Conservation (phyloP, 1,284 basidiomycete genomes). For the Xanthoconium separans region DNA sequence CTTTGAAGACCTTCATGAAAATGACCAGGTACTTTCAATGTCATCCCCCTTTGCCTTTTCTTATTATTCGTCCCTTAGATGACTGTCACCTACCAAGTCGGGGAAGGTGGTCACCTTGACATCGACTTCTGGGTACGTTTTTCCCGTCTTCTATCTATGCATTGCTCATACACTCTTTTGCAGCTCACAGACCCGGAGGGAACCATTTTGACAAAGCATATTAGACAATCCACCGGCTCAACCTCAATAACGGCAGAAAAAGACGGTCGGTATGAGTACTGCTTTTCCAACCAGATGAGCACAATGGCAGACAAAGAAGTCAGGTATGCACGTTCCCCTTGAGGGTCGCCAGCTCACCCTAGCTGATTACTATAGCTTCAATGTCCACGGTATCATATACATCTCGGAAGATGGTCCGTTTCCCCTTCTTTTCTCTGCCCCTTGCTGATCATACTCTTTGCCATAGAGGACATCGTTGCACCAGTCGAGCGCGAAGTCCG, state of each 20-base stretch:
- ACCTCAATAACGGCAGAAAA: slow-evolving; percentile 83
- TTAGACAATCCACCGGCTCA: slow-evolving; percentile 88
- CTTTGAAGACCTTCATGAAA: slow-evolving; percentile 94
- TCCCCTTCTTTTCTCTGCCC: slow-evolving; percentile 1
- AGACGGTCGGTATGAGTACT: slow-evolving; percentile 92
- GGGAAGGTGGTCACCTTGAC: slow-evolving; percentile 93
- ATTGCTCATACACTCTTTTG: not conserved
- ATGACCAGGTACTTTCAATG: slow-evolving; percentile 75
- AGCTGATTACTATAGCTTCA: slow-evolving; percentile 67
- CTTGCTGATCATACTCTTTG: slow-evolving; percentile 17
- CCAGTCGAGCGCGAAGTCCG: slow-evolving; percentile 97
- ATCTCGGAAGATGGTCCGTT: slow-evolving; percentile 77
- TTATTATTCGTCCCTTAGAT: slow-evolving; percentile 56
- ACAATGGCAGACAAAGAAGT: slow-evolving; percentile 93
- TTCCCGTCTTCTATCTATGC: not conserved
- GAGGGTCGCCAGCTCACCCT: not conserved
- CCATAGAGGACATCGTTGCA: slow-evolving; percentile 68
- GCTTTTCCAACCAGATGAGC: slow-evolving; percentile 98
- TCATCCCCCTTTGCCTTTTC: not conserved
- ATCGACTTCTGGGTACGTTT: slow-evolving; percentile 88
- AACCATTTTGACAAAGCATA: slow-evolving; percentile 71
- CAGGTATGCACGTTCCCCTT: slow-evolving; percentile 53
- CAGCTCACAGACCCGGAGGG: slow-evolving; percentile 81
- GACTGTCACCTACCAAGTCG: slow-evolving; percentile 99
- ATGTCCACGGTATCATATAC: slow-evolving; percentile 97